Percentiles rank a stretch among this genome's conserved stretches.
Conservation (phyloP, 768 basidiomycete species). For the Pleurotus eryngii region DNA sequence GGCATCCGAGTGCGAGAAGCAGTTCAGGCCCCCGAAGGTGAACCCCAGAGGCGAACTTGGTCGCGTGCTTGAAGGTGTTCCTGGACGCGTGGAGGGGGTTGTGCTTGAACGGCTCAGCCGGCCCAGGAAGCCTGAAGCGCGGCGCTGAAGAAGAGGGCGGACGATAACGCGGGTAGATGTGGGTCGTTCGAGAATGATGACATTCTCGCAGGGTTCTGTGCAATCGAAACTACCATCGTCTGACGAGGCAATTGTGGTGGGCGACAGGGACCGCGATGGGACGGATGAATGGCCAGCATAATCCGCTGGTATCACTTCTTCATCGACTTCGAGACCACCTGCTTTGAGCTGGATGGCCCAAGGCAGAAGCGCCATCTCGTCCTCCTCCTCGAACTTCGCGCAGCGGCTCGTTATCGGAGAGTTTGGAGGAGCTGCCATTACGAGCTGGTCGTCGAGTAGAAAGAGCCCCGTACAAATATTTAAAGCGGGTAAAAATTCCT, state of each 20-base stretch:
- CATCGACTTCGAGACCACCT: not conserved
- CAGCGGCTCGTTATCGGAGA: not conserved
- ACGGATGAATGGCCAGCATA: not conserved
- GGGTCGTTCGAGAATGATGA: not conserved
- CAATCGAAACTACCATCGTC: not conserved
- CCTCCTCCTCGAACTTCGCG: not conserved
- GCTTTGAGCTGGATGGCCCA: not conserved
- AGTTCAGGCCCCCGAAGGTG: not conserved
- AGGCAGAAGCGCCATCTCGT: not conserved
- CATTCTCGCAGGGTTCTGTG: not conserved
- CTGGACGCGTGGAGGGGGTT: conserved; percentile 1
- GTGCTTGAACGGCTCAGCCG: conserved; percentile 4
- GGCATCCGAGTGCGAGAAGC: conserved; percentile 1
- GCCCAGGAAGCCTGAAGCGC: not conserved
- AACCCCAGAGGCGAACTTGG: conserved; percentile 5
- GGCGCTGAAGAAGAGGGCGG: conserved; percentile 2
- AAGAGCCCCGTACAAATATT: not conserved
- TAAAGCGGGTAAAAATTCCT: not conserved
- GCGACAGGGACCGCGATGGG: not conserved
- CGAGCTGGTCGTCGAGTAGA: not conserved
- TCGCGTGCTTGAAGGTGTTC: conserved; percentile 4
- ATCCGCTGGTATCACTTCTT: not conserved
- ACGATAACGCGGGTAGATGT: conserved; percentile 8
- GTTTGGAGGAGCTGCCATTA: not conserved
- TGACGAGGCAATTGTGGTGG: not conserved